Evolutionary conservation across 805 yeast species (phyloP).

Genomic region (Barnettozyma siamensis): DNA sequence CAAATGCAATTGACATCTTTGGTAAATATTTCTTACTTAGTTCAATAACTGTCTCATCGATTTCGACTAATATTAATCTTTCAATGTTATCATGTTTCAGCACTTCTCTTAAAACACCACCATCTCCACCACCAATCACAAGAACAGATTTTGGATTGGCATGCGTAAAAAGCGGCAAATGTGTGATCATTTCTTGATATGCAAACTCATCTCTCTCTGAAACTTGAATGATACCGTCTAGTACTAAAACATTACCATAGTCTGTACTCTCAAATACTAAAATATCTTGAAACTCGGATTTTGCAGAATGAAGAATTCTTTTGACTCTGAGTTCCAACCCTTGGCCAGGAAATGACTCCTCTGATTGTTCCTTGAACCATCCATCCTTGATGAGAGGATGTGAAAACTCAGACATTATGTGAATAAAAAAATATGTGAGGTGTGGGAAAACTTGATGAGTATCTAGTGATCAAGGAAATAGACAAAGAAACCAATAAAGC

Average conservation of each 20-base stretch:
- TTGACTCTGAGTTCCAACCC: slow-evolving; percentile 63
- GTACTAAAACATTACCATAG: slow-evolving; percentile 83
- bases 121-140: slow-evolving; percentile 95
- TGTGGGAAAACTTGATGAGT: neutral
- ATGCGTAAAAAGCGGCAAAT: slow-evolving; percentile 76
- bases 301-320: slow-evolving; percentile 56
- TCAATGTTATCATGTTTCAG: slow-evolving; percentile 67
- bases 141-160: slow-evolving; percentile 67
- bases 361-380: slow-evolving; percentile 79
- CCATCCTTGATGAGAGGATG: slow-evolving; percentile 43
- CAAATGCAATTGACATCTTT: slow-evolving; percentile 60
- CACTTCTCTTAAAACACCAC: slow-evolving; percentile 88
- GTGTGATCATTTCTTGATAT: slow-evolving; percentile 88
- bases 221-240: slow-evolving; percentile 87
- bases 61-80: slow-evolving; percentile 75
- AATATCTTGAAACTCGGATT: slow-evolving; percentile 69
- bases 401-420: slow-evolving; percentile 10
- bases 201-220: slow-evolving; percentile 92
- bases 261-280: slow-evolving; percentile 68
- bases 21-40: slow-evolving; percentile 71
- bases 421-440: neutral
- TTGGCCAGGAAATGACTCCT: slow-evolving; percentile 81
- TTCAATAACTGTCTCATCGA: slow-evolving; percentile 76
- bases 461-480: too few relatives aligned
- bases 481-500: too few relatives aligned